Conservation (phyloP, 345 rosid species). For the Conringia planisiliqua region DNA sequence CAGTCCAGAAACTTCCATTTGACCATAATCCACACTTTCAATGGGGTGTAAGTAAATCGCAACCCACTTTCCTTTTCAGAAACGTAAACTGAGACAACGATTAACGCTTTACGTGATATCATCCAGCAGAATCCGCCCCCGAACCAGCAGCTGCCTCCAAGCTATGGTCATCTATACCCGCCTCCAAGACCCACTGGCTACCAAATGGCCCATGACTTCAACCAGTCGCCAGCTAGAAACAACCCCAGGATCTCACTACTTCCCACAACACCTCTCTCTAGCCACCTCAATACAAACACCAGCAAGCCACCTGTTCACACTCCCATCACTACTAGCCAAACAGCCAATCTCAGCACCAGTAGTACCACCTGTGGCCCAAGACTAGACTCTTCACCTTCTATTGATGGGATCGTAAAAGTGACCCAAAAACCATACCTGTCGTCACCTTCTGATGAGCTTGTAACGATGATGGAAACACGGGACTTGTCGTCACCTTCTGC, state of each 20-base stretch:
- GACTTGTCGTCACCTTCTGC: slow-evolving; percentile 7
- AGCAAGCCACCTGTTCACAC: slow-evolving; percentile 3
- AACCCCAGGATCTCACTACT: slow-evolving; percentile 1
- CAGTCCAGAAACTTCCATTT: slow-evolving; percentile 6
- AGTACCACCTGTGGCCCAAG: background rate
- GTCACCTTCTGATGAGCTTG: slow-evolving; percentile 49
- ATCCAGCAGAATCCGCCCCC: slow-evolving; percentile 2
- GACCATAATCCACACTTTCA: background rate
- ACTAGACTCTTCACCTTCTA: slow-evolving; percentile 18
- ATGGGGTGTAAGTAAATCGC: slow-evolving; percentile 18
- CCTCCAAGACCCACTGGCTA: slow-evolving; percentile 3
- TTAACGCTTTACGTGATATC: background rate
- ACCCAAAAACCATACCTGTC: slow-evolving; percentile 33
- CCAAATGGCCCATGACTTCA: background rate
- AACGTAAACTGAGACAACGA: background rate
- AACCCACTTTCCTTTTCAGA: background rate
- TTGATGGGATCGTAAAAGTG: background rate
- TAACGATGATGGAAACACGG: background rate
- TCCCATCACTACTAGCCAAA: background rate
- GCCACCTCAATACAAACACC: slow-evolving; percentile 11
- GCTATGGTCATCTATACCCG: too few relatives aligned
- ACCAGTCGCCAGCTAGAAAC: slow-evolving; percentile 9
- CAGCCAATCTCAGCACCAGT: background rate
- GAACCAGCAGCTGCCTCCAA: background rate
- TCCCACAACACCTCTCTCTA: slow-evolving; percentile 20